Evolutionary conservation across 1,284 basidiomycete genomes (phyloP).

Genomic region (Boletellus sp.): DNA sequence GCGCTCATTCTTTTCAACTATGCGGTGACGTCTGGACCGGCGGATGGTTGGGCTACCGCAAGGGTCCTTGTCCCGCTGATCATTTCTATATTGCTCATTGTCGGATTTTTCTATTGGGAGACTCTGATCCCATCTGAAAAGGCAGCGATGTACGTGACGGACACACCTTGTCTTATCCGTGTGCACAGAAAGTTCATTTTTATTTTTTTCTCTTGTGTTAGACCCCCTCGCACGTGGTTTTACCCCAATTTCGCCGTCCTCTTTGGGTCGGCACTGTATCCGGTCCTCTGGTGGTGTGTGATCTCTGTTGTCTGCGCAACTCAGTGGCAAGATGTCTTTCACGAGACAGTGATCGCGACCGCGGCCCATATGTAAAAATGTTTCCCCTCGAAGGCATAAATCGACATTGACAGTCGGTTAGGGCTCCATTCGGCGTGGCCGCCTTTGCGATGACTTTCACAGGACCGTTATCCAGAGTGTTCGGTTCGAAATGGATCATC

Average conservation of each 20-base stretch:
- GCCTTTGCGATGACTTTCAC: slow-evolving; percentile 38
- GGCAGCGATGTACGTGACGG: slow-evolving; percentile 38
- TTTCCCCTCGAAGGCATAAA: not conserved
- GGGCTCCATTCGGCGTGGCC: slow-evolving; percentile 42
- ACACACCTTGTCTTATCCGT: not conserved
- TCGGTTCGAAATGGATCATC: slow-evolving; percentile 45
- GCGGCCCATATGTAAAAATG: slow-evolving; percentile 36
- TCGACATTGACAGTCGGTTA: slow-evolving; percentile 22
- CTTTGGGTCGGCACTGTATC: slow-evolving; percentile 35
- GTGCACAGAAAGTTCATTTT: not conserved
- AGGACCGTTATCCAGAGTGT: slow-evolving; percentile 35
- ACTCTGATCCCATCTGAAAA: slow-evolving; percentile 27
- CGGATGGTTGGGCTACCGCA: slow-evolving; percentile 36
- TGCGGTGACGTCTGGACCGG: slow-evolving; percentile 39
- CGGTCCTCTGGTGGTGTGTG: slow-evolving; percentile 39
- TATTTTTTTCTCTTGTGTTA: slow-evolving; percentile 17
- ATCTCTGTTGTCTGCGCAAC: slow-evolving; percentile 31
- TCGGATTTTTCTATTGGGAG: slow-evolving; percentile 42
- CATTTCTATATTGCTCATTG: slow-evolving; percentile 34
- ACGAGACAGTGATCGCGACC: slow-evolving; percentile 33
- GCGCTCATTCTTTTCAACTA: slow-evolving; percentile 40
- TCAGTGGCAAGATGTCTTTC: slow-evolving; percentile 37
- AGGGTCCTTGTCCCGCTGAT: slow-evolving; percentile 35
- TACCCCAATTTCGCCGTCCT: slow-evolving; percentile 40
- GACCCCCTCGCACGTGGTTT: slow-evolving; percentile 40